Percentiles rank a stretch among this genome's conserved stretches.
phyloP scores from a whole-genome alignment of 352 stramenopile species.

The Phytophthora pseudosyringae region DNA sequence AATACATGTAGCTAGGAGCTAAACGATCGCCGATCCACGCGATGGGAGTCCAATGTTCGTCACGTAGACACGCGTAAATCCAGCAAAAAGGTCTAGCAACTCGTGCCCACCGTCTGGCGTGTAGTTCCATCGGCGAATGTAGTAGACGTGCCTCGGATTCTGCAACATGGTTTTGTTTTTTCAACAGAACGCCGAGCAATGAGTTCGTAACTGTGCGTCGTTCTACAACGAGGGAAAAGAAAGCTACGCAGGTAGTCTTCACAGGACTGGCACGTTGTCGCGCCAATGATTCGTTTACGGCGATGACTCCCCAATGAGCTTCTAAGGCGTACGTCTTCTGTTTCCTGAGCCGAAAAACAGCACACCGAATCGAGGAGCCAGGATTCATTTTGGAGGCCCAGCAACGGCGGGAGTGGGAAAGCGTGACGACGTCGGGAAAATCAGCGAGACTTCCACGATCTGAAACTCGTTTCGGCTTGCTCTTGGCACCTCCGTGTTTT shows the following conservation, averaged over 20 bases:
- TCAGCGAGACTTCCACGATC: too few species aligned
- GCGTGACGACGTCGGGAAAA: too few species aligned
- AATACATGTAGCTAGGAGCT: neutral
- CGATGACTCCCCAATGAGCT: neutral
- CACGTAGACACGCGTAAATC: neutral
- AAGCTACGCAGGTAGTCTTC: neutral
- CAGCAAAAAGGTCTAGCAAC: neutral
- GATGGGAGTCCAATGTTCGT: neutral
- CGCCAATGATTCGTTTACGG: neutral
- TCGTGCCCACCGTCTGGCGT: too few species aligned
- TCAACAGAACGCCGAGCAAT: neutral
- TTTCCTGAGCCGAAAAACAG: neutral
- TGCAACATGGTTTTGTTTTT: neutral
- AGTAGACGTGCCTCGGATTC: neutral
- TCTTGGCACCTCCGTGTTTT: too few species aligned
- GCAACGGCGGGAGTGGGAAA: too few species aligned
- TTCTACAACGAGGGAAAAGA: neutral
- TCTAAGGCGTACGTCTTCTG: neutral
- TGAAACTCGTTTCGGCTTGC: too few species aligned
- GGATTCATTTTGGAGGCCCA: too few species aligned
- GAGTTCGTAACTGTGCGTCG: neutral
- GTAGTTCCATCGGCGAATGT: neutral
- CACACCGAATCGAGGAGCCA: neutral
- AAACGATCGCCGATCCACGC: neutral
- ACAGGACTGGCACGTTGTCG: neutral